Percentiles rank a stretch among this genome's conserved stretches.
Evolutionary conservation across 371 early-diverging fungal genomes (phyloP).

Genomic region (Mucor irregularis): DNA sequence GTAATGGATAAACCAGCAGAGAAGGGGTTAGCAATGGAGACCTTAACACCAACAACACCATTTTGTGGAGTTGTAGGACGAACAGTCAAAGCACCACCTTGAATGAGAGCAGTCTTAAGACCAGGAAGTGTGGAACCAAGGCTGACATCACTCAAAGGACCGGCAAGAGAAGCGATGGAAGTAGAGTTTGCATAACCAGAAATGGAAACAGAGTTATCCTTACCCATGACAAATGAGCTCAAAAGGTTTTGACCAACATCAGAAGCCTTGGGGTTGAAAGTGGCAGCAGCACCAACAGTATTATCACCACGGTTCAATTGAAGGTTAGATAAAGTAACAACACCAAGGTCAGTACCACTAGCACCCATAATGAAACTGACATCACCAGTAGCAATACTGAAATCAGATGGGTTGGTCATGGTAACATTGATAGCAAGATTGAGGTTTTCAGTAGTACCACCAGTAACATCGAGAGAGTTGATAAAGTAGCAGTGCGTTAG

Average conservation of each 20-base stretch:
- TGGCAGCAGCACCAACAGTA: slow-evolving; percentile 45
- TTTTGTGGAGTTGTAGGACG: slow-evolving; percentile 40
- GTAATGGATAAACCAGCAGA: slow-evolving; percentile 50
- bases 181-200: slow-evolving; percentile 51
- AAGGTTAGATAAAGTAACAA: slow-evolving; percentile 51
- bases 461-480: too few relatives aligned
- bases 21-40: slow-evolving; percentile 61
- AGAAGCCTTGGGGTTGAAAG: slow-evolving; percentile 51
- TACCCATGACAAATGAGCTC: slow-evolving; percentile 56
- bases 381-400: slow-evolving; percentile 59
- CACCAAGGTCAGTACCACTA: slow-evolving; percentile 43
- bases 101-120: slow-evolving; percentile 47
- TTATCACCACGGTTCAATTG: slow-evolving; percentile 55
- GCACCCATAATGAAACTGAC: slow-evolving; percentile 50
- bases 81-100: slow-evolving; percentile 44
- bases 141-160: slow-evolving; percentile 45
- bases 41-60: slow-evolving; percentile 50
- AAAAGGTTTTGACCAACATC: slow-evolving; percentile 51
- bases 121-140: slow-evolving; percentile 57
- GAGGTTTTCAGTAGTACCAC: slow-evolving; percentile 42
- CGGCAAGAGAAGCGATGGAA: slow-evolving; percentile 42
- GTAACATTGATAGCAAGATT: slow-evolving; percentile 55
- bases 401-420: slow-evolving; percentile 61
- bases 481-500: too few relatives aligned
- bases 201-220: slow-evolving; percentile 49